Base-by-base conservation (phyloP, 208 protist species). In the Leishmania major region DNA sequence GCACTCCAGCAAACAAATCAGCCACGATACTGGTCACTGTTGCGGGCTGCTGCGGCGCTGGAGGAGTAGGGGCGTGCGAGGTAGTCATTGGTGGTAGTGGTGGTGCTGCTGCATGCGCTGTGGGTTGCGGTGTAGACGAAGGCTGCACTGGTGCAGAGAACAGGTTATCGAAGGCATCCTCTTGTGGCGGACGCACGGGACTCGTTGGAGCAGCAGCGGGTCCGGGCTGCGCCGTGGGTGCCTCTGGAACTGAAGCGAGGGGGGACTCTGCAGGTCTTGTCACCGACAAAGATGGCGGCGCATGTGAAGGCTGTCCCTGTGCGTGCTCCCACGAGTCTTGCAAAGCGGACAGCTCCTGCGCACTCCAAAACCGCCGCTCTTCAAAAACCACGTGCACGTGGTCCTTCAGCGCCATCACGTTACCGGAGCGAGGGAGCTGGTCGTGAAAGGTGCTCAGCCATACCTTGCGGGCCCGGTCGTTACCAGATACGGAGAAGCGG, bases 391-490 rank as follows among this genome's bases (percentile, higher is more conserved):
- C 67, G 47, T 83, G 66, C 4, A 93, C 85, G 84, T 95, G 95
- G 69, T 75, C 71, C n/a, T 83, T 77, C 49, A 91, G 69, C 64
- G 76, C 77, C 8, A 86, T 51, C 64, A 95, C 89, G 75, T 91
- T 83, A 28, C 92, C 92, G 6, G 85, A 71, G 43, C 35, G 78
- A 4, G 94, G 94, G 60, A 80, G 82, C 31, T 81, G 81, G 31
- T 82, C 82, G 1, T 74, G 69, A 55, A 90, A 97, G 19, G 66
- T 79, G 35, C 78, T 89, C 40, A 95, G 82, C 91, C 92, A 97
- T 60, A 95, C 86, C 72, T 77, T 86, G 73, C 62, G 73, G 19
- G 91, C 94, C 35, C 88, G 80, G 51, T 94, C 94, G 78, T 97
- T 97, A 57, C 94, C 94, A 43, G 88, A 77, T 6, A 92, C 73